These are phyloP conservation scores for Debaryomyces maramus DNA, from an alignment of 805 yeast species.

Conservation along the genomic window DNA sequence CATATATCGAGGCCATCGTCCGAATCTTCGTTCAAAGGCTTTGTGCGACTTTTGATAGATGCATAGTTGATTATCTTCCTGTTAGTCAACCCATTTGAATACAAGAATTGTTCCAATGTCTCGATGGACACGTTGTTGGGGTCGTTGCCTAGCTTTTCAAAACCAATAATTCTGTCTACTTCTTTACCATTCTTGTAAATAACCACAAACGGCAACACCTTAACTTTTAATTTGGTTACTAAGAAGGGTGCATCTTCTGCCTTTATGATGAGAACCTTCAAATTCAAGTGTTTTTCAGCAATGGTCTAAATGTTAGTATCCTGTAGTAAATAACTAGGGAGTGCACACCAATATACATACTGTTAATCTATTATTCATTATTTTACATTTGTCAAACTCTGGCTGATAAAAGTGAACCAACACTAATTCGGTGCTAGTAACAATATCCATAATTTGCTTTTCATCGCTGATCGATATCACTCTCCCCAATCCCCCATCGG, in stretches of 20 bases:
- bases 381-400: constrained; percentile 57
- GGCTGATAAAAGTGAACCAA: constrained; percentile 68
- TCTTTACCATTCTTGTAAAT: constrained; percentile 63
- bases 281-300: constrained; percentile 57
- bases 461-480: constrained; percentile 49
- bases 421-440: constrained; percentile 41
- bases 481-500: constrained; percentile 36
- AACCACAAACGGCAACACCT: constrained; percentile 70
- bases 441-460: constrained; percentile 53
- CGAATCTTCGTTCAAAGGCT: constrained; percentile 4
- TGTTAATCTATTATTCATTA: constrained; percentile 50
- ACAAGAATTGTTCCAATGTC: constrained; percentile 44
- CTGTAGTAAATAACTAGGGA: not conserved
- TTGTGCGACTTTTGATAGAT: constrained; percentile 6
- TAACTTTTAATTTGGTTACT: constrained; percentile 59
- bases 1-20: constrained; percentile 13
- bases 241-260: constrained; percentile 74
- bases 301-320: constrained; percentile 28
- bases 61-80: constrained; percentile 14
- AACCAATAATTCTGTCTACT: constrained; percentile 62
- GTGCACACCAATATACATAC: constrained; percentile 4
- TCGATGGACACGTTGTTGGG: constrained; percentile 48
- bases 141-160: constrained; percentile 54
- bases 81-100: constrained; percentile 14
- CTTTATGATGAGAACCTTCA: constrained; percentile 53